Conservation (phyloP, 164 flowering plant species). For the Litsea cubeba region DNA sequence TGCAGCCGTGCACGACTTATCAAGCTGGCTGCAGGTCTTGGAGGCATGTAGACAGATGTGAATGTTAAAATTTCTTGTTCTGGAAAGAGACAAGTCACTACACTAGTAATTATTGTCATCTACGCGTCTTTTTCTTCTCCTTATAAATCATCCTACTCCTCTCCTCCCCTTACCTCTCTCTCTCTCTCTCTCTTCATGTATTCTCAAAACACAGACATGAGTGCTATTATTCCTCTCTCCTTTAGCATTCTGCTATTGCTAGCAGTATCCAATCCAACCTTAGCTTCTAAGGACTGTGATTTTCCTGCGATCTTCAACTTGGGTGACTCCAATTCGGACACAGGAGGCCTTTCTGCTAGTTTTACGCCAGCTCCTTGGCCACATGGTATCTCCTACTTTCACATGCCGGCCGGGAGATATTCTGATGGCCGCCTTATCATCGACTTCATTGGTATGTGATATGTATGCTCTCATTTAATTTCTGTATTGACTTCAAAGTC, state of each 20-base stretch:
- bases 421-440: conserved; percentile 44
- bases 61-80: too few relatives aligned
- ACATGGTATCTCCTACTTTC: conserved; percentile 38
- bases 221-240: neutral
- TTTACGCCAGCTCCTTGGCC: conserved; percentile 34
- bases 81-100: too few relatives aligned
- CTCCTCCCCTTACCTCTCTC: neutral
- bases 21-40: too few relatives aligned
- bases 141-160: neutral
- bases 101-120: too few relatives aligned
- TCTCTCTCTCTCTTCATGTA: neutral
- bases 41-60: too few relatives aligned
- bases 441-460: conserved; percentile 1
- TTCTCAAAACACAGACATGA: neutral
- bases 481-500: too few relatives aligned
- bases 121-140: neutral
- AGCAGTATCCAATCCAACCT: neutral
- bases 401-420: conserved; percentile 38
- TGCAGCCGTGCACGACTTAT: too few relatives aligned
- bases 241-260: neutral
- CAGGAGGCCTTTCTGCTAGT: conserved; percentile 49
- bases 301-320: conserved; percentile 36
- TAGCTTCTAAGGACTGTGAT: neutral
- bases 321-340: conserved; percentile 61
- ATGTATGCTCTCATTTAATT: too few relatives aligned